Evolutionary conservation across 2,329 filamentous ascomycete genomes (phyloP).

Genomic region (Didymellaceae sp.): DNA sequence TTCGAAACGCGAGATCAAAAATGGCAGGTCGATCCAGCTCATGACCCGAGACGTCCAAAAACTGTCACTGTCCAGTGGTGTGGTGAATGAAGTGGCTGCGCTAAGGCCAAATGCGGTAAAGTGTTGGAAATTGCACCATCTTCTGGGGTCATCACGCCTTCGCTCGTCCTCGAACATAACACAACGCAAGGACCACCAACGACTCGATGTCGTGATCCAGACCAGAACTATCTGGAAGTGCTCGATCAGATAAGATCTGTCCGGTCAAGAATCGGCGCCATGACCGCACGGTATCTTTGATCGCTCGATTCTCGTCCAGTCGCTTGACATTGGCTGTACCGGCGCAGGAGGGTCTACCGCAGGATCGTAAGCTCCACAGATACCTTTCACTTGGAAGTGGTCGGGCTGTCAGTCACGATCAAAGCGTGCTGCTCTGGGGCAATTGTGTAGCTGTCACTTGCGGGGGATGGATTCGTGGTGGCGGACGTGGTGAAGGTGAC

Average conservation of each 20-base stretch:
- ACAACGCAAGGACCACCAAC: constrained; percentile 9
- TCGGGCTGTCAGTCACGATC: not conserved
- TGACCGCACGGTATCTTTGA: not conserved
- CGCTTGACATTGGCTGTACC: not conserved
- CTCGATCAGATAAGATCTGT: constrained; percentile 10
- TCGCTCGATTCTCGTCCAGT: not conserved
- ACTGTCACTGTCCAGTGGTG: constrained; percentile 13
- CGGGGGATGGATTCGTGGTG: not conserved
- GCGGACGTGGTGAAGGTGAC: too few relatives aligned
- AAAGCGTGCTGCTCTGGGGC: not conserved
- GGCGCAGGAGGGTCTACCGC: not conserved
- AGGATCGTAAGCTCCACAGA: not conserved
- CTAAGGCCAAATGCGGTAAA: constrained; percentile 23
- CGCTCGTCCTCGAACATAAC: constrained; percentile 17
- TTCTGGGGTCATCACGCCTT: constrained; percentile 30
- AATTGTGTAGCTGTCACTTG: not conserved
- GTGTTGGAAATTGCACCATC: constrained; percentile 15
- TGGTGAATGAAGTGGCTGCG: constrained; percentile 21
- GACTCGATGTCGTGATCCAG: constrained; percentile 6
- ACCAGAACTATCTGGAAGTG: not conserved
- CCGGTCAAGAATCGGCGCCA: not conserved
- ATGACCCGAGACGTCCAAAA: constrained; percentile 10
- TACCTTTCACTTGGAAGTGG: not conserved
- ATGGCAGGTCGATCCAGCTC: constrained; percentile 16
- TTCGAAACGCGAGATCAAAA: constrained; percentile 14